Base-by-base conservation (phyloP, 177 flowering plant species). In the Vitis hybrid region DNA sequence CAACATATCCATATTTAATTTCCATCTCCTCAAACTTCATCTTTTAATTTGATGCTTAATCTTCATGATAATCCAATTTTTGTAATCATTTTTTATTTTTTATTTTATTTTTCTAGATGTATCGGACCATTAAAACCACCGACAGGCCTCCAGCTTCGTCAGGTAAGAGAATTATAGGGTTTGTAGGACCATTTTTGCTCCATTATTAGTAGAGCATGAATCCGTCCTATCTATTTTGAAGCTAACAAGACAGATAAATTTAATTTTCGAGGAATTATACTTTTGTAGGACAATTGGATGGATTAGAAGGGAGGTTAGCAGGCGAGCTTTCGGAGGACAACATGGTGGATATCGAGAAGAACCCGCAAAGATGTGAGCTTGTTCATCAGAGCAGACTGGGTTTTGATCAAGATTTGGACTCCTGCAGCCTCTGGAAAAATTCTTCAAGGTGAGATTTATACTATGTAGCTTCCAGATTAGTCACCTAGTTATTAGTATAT, bases 81-180 rank as follows among this genome's bases (percentile, higher is more conserved):
- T 2, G 55, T 59, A 50, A 29, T 52, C 18, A 22, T 34, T 52
- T 34, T 8, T 53, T 9, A 68, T 61, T 19, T 49, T 60, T 45
- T 48, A 53, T 19, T 50, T 18, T 74, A 19, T 68, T 54, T 19
- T 65, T 79, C 69, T 83, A 93, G 98, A 93, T 93, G 98, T 93
- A 93, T 79, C 79, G 98, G 66, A 93, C 98, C 2, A 90, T 91
- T 67, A 93, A 91, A 83, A 91, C 97, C 1, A 93, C 97, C 1
- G 98, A 93, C 70, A 84, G 86, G 79, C 86, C 91, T 15, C 88
- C 92, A 29, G 87, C 89, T 70, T 81, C 91, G 74, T 89, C 98
- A 63, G 98, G 98, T 93, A 34, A 19, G 45, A 39, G 8, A 39
- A 9, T 61, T 2, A 71, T 59, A 2, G 45, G 45, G 45, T 39